Evolutionary conservation across 1,284 basidiomycete species (phyloP), one percentile per base, ranked within the genome.

Genomic region (Chalciporus sp.): DNA sequence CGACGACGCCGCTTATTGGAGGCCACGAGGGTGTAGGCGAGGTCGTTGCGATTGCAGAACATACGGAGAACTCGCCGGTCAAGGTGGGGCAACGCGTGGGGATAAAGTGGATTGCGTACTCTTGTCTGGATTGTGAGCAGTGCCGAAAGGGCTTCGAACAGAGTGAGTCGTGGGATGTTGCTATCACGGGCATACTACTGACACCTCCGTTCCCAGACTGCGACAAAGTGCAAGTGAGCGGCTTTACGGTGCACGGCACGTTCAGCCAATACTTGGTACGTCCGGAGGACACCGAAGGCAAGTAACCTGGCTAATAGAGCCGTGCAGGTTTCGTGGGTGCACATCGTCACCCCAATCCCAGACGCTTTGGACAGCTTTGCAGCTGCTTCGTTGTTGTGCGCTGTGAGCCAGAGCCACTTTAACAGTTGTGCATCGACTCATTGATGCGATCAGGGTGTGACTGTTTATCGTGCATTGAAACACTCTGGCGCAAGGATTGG

Each of bases 401-500:
- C 91, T 19, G 89, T 86, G 66, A 55, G 80, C n/a, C 29, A 14
- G 10, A 31, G 29, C 19, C 0, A 11, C 10, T 19, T 31, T 8
- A 2, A 2, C 27, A 10, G 31, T 43, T 19, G 20, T 14, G 16
- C 6, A 4, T 14, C 8, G n/a, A 17, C 14, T 31, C 33, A 28
- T 42, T 10, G 29, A 31, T 16, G 29, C 2, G 4, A 9, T 28
- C 60, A 87, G 80, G 90, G 89, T 56, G 72, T 92, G n/a, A 92
- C 90, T 1, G 86, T 90, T 1, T 94, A 94, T 72, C 88, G 90
- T 63, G 93, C 92, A 0, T 76, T 95, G 66, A 93, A 92, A 71
- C 81, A 90, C 70, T 83, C 84, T 53, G 73, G 81, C 49, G 78
- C 83, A 16, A 76, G 73, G 27, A 80, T 85, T n/a, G 90, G 92